phyloP scores from a whole-genome alignment of 139 green algal genomes.

The Chlorella vulgaris region DNA sequence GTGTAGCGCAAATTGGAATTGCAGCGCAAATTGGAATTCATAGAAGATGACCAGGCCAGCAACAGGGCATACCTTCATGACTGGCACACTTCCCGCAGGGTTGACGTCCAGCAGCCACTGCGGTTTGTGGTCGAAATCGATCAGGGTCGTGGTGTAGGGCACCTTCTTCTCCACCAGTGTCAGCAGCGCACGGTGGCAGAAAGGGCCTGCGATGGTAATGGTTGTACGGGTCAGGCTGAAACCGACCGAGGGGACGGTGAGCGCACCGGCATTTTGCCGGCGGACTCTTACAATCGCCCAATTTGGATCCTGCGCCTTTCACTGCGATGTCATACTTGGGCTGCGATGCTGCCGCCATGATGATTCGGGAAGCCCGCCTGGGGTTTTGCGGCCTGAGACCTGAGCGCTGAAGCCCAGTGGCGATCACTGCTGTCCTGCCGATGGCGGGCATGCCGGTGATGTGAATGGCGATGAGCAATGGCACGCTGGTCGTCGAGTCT shows the following conservation, averaged over 20 bases:
- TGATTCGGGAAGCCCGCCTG: not conserved
- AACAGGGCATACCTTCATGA: constrained; percentile 61
- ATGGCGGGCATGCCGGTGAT: not conserved
- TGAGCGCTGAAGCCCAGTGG: not conserved
- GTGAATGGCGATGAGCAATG: not conserved
- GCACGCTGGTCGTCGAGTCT: no score
- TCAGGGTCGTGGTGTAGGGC: constrained; percentile 65
- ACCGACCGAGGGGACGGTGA: no score
- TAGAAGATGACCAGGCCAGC: not conserved
- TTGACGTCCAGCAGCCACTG: constrained; percentile 80
- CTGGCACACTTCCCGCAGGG: constrained; percentile 79
- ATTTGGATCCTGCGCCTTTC: constrained; percentile 55
- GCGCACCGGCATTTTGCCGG: no score
- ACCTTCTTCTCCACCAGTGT: constrained; percentile 82
- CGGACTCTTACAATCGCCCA: constrained; percentile 62
- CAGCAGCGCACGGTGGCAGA: constrained; percentile 89
- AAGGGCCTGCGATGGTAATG: constrained; percentile 68
- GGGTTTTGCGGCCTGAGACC: not conserved
- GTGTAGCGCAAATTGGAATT: no score
- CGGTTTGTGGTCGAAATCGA: constrained; percentile 88
- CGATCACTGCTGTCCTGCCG: not conserved
- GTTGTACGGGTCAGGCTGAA: not conserved
- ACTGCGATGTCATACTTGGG: constrained; percentile 54
- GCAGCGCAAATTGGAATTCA: not conserved
- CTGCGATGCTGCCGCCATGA: not conserved